Evolutionary conservation across 225 moss, liverwort and hornwort species (phyloP), one percentile per base, ranked within the genome.

Genomic region (Polytrichum commune): DNA sequence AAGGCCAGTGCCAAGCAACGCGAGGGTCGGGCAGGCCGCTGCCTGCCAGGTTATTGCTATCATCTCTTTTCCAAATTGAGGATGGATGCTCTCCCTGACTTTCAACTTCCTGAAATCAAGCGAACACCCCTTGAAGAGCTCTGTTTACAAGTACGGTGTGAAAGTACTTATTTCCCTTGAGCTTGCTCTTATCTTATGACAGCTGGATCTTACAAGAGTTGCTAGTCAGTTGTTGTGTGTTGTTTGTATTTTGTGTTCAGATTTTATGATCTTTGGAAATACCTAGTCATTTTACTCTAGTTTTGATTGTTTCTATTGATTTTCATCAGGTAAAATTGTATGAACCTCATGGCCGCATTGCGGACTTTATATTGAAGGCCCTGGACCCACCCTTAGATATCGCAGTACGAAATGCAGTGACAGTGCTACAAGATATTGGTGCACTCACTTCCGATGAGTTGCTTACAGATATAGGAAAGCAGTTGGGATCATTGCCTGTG

Each of bases 101-200:
- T 87, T 77, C 95, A 95, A 69, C 88, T 93, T 71, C 98, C 98
- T 78, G 98, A 98, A 84, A 98, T 98, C 75, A 92, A 95, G 79
- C 86, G 98, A 73, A 91, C 93, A 68, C 95, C 98, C 53, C 91
- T 98, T 26, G 98, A 98, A 75, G 98, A 98, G 79, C 84, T 98
- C 7, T 98, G 95, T 75, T 70, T 98, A 65, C 96, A 93, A 87
- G 93, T 91, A 69, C 33, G 54, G 19, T 6, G 18, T n/a, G 8
- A n/a, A 58, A 27, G 13, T 29, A 27, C 27, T 23, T 27, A 18
- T 27, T 64, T 20, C 1, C 58, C 9, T 58, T 58, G 24, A 58
- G 58, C 58, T 20, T 58, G 22, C 58, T 58, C 7, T 58, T 46
- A 46, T 58, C 58, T 58, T 58, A 24, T 58, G 22, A 58, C 22